Base-by-base conservation (phyloP, 2,329 filamentous ascomycete species). In the Aulographum hederae region DNA sequence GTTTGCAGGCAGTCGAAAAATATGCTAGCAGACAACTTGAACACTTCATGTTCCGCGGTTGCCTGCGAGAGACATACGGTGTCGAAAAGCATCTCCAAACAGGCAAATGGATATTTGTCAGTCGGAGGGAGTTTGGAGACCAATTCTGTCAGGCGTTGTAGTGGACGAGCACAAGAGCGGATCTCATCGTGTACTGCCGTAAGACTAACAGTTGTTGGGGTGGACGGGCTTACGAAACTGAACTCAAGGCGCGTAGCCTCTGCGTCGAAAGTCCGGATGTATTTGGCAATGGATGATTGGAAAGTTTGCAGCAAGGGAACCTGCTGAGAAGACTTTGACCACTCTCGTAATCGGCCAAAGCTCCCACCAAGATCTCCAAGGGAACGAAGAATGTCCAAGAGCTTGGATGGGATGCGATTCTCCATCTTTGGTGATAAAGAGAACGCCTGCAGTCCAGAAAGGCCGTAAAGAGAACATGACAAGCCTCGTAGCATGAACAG, bases 1-100 rank as follows among this genome's bases (percentile, higher is more conserved):
- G 81, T 72, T 35, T 73, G 69, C 36, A 94, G 77, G 46, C 81
- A 92, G 28, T 77, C 67, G 34, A 89, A 73, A 46, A 94, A 89
- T 3, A 89, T 61, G 0, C 58, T 57, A 2, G 71, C 70, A 4
- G 89, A 58, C 25, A 68, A 72, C 25, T 58, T 51, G 45, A 80
- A 89, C 1, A 67, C 58, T 0, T 50, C 48, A 2, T 62, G 56
- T 34, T 80, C 69, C 1, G 76, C 77, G 12, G 69, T 65, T 28
- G 80, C 61, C 45, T 93, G 84, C 1, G 75, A 67, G 32, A 68
- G 57, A 36, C 70, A 75, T 2, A 75, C 68, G 15, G 73, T 63
- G 25, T 80, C 69, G 45, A 77, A 92, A 0, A 94, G 57, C 1
- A 77, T 58, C 48, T 94, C 82, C 4, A 94, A 61, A 21, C 33